phyloP scores from a whole-genome alignment of 2,329 filamentous ascomycete genomes.

The Pyrenophora seminiperda region DNA sequence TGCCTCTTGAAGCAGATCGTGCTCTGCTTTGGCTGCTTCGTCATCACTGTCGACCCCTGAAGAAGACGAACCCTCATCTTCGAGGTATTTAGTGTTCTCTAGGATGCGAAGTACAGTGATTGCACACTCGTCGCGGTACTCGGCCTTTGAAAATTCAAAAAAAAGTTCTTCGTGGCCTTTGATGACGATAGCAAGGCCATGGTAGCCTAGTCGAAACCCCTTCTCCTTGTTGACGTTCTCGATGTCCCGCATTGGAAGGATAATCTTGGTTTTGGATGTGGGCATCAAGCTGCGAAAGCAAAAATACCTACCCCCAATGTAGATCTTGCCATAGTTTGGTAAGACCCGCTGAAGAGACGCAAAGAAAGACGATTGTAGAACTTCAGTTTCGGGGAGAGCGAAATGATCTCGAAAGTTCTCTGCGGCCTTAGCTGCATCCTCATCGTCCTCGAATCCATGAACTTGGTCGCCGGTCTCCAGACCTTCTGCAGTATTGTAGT shows the following conservation, averaged over 20 bases:
- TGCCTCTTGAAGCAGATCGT: conserved; percentile 78
- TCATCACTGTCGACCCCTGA: conserved; percentile 72
- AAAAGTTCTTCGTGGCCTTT: conserved; percentile 94
- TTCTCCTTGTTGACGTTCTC: conserved; percentile 95
- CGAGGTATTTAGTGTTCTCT: conserved; percentile 71
- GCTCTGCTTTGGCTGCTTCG: conserved; percentile 77
- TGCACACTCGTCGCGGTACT: conserved; percentile 85
- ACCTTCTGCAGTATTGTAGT: conserved; percentile 78
- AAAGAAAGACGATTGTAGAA: conserved; percentile 86
- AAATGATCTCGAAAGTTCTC: conserved; percentile 87
- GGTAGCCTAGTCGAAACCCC: conserved; percentile 89
- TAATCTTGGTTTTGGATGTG: conserved; percentile 87
- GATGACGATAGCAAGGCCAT: conserved; percentile 89
- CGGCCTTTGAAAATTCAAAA: conserved; percentile 83
- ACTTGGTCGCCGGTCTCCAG: conserved; percentile 67
- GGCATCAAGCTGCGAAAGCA: conserved; percentile 92
- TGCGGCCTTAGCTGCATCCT: conserved; percentile 59
- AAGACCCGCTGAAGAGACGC: conserved; percentile 88
- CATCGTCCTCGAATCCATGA: conserved; percentile 61
- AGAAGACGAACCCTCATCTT: conserved; percentile 70
- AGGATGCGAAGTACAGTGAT: conserved; percentile 79
- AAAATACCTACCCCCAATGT: conserved; percentile 83
- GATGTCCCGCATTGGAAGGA: conserved; percentile 86
- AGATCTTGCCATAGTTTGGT: conserved; percentile 94
- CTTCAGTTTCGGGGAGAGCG: conserved; percentile 81